phyloP scores from a whole-genome alignment of 352 stramenopile genomes.

The Nothophytophthora sp. region DNA sequence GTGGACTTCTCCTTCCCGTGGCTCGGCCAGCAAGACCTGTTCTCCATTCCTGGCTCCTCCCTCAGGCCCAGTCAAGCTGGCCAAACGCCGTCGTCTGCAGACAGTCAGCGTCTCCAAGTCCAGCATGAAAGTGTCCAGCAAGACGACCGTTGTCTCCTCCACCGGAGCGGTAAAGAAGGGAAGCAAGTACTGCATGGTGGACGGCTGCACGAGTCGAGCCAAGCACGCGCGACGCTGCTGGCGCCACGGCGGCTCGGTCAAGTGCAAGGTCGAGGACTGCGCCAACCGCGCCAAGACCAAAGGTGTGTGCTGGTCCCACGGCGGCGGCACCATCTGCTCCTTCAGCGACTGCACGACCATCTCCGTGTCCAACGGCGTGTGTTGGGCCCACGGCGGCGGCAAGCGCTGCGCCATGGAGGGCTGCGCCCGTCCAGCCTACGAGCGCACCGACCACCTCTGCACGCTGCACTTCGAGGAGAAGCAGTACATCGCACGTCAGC shows the following conservation, averaged over 20 bases:
- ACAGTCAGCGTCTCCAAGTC: slow-evolving; percentile 25
- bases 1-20: slow-evolving; percentile 34
- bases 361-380: slow-evolving; percentile 37
- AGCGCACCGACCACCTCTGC: slow-evolving; percentile 46
- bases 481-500: slow-evolving; percentile 28
- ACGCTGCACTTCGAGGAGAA: slow-evolving; percentile 31
- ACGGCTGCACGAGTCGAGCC: slow-evolving; percentile 50
- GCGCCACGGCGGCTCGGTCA: slow-evolving; percentile 48
- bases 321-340: slow-evolving; percentile 38
- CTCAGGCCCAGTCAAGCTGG: slow-evolving; percentile 30
- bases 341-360: slow-evolving; percentile 28
- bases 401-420: slow-evolving; percentile 35
- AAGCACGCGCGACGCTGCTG: slow-evolving; percentile 57
- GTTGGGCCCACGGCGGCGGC: slow-evolving; percentile 40
- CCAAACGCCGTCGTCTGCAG: slow-evolving; percentile 28
- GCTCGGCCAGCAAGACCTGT: slow-evolving; percentile 37
- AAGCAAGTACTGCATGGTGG: slow-evolving; percentile 58
- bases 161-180: slow-evolving; percentile 42
- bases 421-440: slow-evolving; percentile 40
- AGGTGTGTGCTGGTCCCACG: slow-evolving; percentile 49
- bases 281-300: slow-evolving; percentile 37
- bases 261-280: slow-evolving; percentile 40
- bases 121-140: slow-evolving; percentile 29
- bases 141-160: slow-evolving; percentile 14
- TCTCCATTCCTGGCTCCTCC: slow-evolving; percentile 27